phyloP scores from a whole-genome alignment of 257 asterid genomes.

The Handroanthus guayacan region DNA sequence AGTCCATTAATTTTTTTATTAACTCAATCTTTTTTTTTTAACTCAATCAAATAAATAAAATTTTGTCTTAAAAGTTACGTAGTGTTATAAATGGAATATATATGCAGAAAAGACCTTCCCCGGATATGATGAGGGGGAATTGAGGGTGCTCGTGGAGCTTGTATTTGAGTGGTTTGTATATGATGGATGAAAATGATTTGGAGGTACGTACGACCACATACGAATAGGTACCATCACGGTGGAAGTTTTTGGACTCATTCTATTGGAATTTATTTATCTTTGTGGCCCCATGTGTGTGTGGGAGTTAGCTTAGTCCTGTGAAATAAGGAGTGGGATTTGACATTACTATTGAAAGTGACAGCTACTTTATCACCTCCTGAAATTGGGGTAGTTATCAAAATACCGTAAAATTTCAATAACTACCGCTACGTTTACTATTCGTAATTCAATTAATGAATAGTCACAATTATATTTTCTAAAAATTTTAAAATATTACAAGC shows the following conservation, averaged over 20 bases:
- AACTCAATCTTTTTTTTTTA: no score
- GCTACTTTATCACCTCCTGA: no score
- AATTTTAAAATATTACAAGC: no score
- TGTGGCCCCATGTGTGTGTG: background rate
- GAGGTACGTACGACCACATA: conserved; percentile 52
- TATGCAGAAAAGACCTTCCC: conserved; percentile 65
- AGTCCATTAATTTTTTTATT: conserved; percentile 54
- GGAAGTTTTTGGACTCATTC: background rate
- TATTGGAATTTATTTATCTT: background rate
- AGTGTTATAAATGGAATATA: no score
- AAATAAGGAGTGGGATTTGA: background rate
- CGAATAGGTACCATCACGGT: conserved; percentile 35
- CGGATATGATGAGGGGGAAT: conserved; percentile 37
- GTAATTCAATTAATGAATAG: no score
- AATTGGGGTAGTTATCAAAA: no score
- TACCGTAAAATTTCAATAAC: no score
- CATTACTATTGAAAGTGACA: no score
- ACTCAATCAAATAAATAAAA: no score
- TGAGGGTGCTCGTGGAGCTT: conserved; percentile 46
- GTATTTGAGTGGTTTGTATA: conserved; percentile 17
- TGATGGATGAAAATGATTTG: background rate
- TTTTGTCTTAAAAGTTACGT: no score
- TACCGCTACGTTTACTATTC: no score
- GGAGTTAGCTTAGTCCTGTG: background rate
- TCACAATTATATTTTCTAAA: no score